Base-by-base conservation (phyloP, 2,329 filamentous ascomycete species). In the Fusarium succisae region DNA sequence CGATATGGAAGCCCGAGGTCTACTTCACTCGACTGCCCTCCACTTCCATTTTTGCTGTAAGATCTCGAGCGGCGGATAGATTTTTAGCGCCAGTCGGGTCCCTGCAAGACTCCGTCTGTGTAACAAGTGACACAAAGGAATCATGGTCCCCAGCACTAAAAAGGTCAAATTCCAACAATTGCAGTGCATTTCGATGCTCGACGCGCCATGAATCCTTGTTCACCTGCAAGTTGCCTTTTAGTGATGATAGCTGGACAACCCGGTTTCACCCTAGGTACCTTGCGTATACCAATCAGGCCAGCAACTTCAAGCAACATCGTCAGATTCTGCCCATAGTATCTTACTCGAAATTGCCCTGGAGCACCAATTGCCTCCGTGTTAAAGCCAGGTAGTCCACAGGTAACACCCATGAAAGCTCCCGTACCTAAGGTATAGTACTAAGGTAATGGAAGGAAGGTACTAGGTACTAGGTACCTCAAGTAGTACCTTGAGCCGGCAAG, bases 261-360 rank as follows among this genome's bases (percentile, higher is more conserved):
- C 67, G 66, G 47, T 70, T 70, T 70, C 48, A 71, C 55, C 67
- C 69, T 55, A 43, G 35, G 32, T 41, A 62, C 65, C 20, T 68
- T 24, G 35, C 24, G 45, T 63, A 35, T 47, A 56, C 64, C 15
- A 43, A 26, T 17, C 37, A 55, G 37, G 48, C 41, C 22, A 50
- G 38, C 28, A 43, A 30, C 35, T 26, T 32, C 26, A 30, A 35
- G 30, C 35, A 56, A 41, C 35, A 41, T 41, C 24, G 30, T 53
- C 26, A 24, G 38, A 51, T 47, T n/a, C 24, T 39, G 24, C 35
- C 24, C 18, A 38, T 22, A 26, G 35, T 39, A 44, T 22, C 44
- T 51, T 18, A 20, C 51, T 51, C n/a, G 17, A 18, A 26, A 37
- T 38, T 15, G 15, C 17, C 18, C n/a, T 32, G 26, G 28, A 28